Evolutionary conservation across 768 basidiomycete genomes (phyloP), one percentile per base, ranked within the genome.

Genomic region (Mycena capillaripes): DNA sequence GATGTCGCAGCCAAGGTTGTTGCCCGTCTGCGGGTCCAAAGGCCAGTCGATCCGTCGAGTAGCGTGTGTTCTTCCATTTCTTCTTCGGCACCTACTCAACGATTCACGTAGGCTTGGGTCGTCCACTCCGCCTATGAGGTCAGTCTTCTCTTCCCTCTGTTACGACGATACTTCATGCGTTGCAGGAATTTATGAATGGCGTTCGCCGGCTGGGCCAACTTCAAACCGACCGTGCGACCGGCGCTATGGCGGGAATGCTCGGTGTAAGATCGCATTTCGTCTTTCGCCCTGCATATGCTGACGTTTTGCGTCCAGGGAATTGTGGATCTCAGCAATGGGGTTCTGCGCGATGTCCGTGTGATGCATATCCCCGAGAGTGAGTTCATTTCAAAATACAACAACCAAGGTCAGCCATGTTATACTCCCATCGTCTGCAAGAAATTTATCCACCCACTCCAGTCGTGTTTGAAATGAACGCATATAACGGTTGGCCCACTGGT

Each of bases 321-420:
- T 16, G 57, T 36, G 19, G 63, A 46, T 4, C 34, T 76, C 25
- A 76, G 50, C 42, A 77, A 79, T 42, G 76, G 70, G 3, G 46
- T 78, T 34, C 21, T 78, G 40, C 63, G 62, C 23, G 78, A 79
- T 48, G 8, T 19, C 17, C 76, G 78, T 8, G 73, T 76, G 16
- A 70, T 78, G 44, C 76, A 75, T 25, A 32, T 76, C 3, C 34
- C 63, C 6, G 66, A 67, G 25, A 23, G 42, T 23, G 53, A 72
- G 0, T 76, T 75, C 19, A 48, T 74, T 16, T 12, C 34, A 9
- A 55, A 60, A 34, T 75, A 75, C 44, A 71, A 74, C 56, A 42
- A 69, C 21, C 78, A 77, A 66, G 25, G 74, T 76, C 14, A 0
- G 76, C 36, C 29, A 17, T 8, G n/a, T 27, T 42, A 10, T 11